These are phyloP conservation scores for Penicillium frequentans DNA, from an alignment of 2,329 filamentous ascomycete species.

Conservation along the genomic window DNA sequence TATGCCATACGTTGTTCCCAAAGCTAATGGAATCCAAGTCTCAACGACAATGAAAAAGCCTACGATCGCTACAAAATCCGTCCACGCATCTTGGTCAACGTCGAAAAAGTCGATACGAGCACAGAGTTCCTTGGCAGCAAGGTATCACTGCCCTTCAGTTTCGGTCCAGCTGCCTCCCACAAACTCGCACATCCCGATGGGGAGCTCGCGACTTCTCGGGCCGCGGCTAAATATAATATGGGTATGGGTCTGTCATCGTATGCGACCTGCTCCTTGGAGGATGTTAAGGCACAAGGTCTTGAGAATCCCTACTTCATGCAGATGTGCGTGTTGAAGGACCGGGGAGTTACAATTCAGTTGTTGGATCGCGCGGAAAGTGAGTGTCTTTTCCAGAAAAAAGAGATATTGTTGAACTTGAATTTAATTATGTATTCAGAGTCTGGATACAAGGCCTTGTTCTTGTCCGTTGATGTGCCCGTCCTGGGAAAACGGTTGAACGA, in stretches of 20 bases:
- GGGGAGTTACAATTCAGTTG: slow-evolving; percentile 43
- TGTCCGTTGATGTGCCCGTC: slow-evolving; percentile 57
- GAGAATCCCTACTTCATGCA: slow-evolving; percentile 56
- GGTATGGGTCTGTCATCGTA: slow-evolving; percentile 53
- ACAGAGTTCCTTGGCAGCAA: slow-evolving; percentile 48
- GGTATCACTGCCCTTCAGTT: slow-evolving; percentile 52
- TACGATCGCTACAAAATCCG: slow-evolving; percentile 54
- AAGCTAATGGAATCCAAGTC: slow-evolving; percentile 14
- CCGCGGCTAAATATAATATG: slow-evolving; percentile 45
- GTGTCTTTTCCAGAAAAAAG: slow-evolving; percentile 1
- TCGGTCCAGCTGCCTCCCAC: slow-evolving; percentile 57
- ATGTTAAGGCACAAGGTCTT: slow-evolving; percentile 44
- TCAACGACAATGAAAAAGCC: slow-evolving; percentile 56
- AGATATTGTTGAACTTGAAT: neutral
- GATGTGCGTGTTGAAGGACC: slow-evolving; percentile 54
- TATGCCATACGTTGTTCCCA: neutral
- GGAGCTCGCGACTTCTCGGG: slow-evolving; percentile 51
- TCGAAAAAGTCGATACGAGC: slow-evolving; percentile 45
- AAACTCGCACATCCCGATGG: slow-evolving; percentile 54
- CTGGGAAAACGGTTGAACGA: slow-evolving; percentile 56
- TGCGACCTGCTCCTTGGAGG: slow-evolving; percentile 47
- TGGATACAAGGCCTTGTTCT: slow-evolving; percentile 55
- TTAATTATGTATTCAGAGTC: slow-evolving; percentile 28
- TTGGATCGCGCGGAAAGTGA: slow-evolving; percentile 46
- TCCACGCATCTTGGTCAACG: slow-evolving; percentile 48